Evolutionary conservation across 306 rosid species (phyloP), one percentile per base, ranked within the genome.

Genomic region (Astragalus glycyphyllos): DNA sequence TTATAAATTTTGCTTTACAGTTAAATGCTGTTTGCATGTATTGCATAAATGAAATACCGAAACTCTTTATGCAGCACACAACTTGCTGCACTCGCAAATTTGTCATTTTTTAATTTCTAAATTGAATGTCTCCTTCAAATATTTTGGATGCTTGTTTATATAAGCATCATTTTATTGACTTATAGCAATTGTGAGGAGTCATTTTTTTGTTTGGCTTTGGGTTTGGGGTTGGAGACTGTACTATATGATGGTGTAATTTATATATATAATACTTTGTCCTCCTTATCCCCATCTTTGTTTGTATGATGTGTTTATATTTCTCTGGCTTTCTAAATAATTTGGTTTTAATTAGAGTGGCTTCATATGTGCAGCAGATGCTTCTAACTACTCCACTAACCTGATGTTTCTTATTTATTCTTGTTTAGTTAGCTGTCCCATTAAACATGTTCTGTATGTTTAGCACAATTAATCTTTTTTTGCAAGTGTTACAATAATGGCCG

Each of bases 381-480:
- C 63, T 50, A 9, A 32, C 40, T 7, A 46, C 23, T 75, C 14
- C 6, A 8, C 50, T 46, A 34, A 45, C 31, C 58, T 11, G 12
- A 46, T 53, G 34, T 65, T 76, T 55, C 61, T 46, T 68, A 56
- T 72, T 73, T 46, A 57, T 14, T 79, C 46, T 69, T 57, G 58
- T 41, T 76, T 35, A 51, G 60, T 6, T 40, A 12, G 16, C 31
- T 55, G 17, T 56, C 11, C 54, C 44, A 11, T 26, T 41, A 38
- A 38, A 13, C 54, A 64, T 48, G 53, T 69, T 58, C 16, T 46
- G 59, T 64, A 23, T 26, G 64, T 32, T 69, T 26, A 57, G 37
- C 60, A 41, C 4, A 49, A 10, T 32, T 71, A 9, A 54, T 75
- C 23, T 13, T 56, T n/a, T 45, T 62, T 60, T 29, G 45, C 31